phyloP scores from a whole-genome alignment of 1,284 basidiomycete species.

The Ganoderma resinaceum region DNA sequence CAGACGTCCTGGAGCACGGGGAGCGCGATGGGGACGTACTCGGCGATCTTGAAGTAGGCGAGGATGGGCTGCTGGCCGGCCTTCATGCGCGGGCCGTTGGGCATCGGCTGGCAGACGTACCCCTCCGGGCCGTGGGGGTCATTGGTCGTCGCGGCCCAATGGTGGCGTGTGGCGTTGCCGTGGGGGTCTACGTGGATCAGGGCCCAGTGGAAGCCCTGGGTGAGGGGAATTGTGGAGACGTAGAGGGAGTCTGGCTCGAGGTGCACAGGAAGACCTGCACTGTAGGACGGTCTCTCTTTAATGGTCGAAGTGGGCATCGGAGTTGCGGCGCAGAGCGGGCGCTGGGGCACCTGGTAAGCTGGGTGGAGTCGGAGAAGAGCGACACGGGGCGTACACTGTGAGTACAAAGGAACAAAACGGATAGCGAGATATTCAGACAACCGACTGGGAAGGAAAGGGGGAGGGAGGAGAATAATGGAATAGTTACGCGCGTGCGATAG shows the following conservation, averaged over 20 bases:
- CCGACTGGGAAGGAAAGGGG: not conserved
- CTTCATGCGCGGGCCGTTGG: constrained; percentile 23
- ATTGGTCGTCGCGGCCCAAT: constrained; percentile 31
- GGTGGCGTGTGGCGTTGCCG: constrained; percentile 33
- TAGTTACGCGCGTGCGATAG: constrained; percentile 3
- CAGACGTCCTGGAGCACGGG: constrained; percentile 23
- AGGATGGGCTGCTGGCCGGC: constrained; percentile 27
- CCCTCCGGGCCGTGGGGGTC: constrained; percentile 28
- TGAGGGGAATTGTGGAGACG: constrained; percentile 30
- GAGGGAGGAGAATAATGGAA: not conserved
- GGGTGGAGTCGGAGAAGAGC: not conserved
- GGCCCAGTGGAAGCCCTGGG: constrained; percentile 33
- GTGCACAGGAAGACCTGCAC: constrained; percentile 11
- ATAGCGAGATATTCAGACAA: not conserved
- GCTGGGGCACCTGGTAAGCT: constrained; percentile 5
- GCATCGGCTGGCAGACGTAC: constrained; percentile 31
- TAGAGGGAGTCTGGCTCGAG: constrained; percentile 25
- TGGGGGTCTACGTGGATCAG: constrained; percentile 29
- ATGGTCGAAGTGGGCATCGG: constrained; percentile 21
- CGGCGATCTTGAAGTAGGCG: constrained; percentile 32
- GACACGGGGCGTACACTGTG: constrained; percentile 6
- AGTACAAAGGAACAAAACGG: not conserved
- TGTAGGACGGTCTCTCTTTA: constrained; percentile 13
- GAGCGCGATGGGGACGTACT: constrained; percentile 22
- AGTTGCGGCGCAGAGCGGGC: not conserved